Percentiles rank a stretch among this genome's conserved stretches.
These are phyloP conservation scores for Pseudocercospora vitis DNA, from an alignment of 2,329 filamentous ascomycete genomes.

Conservation along the genomic window DNA sequence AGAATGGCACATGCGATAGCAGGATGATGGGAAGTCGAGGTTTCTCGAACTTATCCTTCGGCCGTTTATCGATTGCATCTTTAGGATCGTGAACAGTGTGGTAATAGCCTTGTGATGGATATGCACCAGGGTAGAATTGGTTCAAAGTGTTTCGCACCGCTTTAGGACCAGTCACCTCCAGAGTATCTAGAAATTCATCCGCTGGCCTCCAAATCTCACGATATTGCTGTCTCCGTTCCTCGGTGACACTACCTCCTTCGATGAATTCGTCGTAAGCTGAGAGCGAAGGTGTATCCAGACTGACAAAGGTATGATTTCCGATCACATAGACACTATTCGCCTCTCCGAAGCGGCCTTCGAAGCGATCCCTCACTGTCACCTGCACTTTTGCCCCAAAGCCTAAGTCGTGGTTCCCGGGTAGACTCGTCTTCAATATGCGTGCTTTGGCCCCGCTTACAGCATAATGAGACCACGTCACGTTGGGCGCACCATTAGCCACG, in stretches of 20 bases:
- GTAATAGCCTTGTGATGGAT: slow-evolving; percentile 17
- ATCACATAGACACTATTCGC: slow-evolving; percentile 88
- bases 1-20: slow-evolving; percentile 87
- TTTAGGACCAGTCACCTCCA: slow-evolving; percentile 65
- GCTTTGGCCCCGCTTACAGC: slow-evolving; percentile 64
- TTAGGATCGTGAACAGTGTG: slow-evolving; percentile 40
- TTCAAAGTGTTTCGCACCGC: slow-evolving; percentile 67
- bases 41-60: slow-evolving; percentile 15
- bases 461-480: slow-evolving; percentile 60
- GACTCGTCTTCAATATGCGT: slow-evolving; percentile 74
- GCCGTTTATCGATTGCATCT: slow-evolving; percentile 23
- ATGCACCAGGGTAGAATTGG: slow-evolving; percentile 41
- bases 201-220: slow-evolving; percentile 69
- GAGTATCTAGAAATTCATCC: slow-evolving; percentile 70
- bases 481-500: slow-evolving; percentile 46
- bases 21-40: slow-evolving; percentile 79
- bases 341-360: slow-evolving; percentile 84
- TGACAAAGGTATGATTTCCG: slow-evolving; percentile 94
- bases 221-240: slow-evolving; percentile 36
- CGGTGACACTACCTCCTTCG: slow-evolving; percentile 55
- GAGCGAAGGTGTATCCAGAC: slow-evolving; percentile 82
- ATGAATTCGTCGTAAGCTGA: slow-evolving; percentile 68
- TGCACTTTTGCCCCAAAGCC: slow-evolving; percentile 88
- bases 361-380: slow-evolving; percentile 74
- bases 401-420: slow-evolving; percentile 94